A percentile compares a stretch with the other conserved stretches of the same genome.
These are phyloP conservation scores for Seiridium unicorne DNA, from an alignment of 2,329 filamentous ascomycete genomes.

Conservation along the genomic window DNA sequence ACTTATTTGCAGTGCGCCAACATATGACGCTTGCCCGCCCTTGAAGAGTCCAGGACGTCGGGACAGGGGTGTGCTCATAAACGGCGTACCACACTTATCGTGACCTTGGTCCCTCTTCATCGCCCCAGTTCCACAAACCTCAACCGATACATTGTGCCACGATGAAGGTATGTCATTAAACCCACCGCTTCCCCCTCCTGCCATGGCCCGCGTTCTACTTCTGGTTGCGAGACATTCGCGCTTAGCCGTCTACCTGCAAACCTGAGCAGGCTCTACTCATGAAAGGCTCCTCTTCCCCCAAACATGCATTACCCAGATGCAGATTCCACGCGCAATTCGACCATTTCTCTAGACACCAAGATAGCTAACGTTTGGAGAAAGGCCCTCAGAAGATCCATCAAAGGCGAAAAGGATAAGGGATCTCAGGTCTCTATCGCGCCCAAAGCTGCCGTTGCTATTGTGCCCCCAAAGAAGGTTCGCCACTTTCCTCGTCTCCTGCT, in stretches of 20 bases:
- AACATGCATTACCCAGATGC: slow-evolving; percentile 23
- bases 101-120: background rate
- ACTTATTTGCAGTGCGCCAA: background rate
- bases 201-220: slow-evolving; percentile 12
- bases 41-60: background rate
- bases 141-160: slow-evolving; percentile 25
- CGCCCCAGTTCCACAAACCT: slow-evolving; percentile 14
- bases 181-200: slow-evolving; percentile 14
- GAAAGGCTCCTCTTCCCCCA: slow-evolving; percentile 8
- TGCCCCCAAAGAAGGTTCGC: slow-evolving; percentile 87
- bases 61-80: background rate
- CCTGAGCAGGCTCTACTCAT: slow-evolving; percentile 1
- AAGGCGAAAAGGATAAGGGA: slow-evolving; percentile 78
- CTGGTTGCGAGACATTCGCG: slow-evolving; percentile 7
- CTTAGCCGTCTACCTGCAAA: slow-evolving; percentile 4
- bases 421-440: slow-evolving; percentile 75
- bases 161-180: slow-evolving; percentile 34
- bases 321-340: slow-evolving; percentile 18
- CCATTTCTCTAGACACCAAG: slow-evolving; percentile 15
- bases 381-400: slow-evolving; percentile 85
- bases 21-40: background rate
- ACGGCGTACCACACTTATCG: background rate
- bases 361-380: slow-evolving; percentile 44
- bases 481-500: background rate
- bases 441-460: slow-evolving; percentile 84